Percentiles rank a stretch among this genome's conserved stretches.
These are phyloP conservation scores for Sporothrix variecibatus DNA, from an alignment of 2,329 filamentous ascomycete genomes.

Conservation along the genomic window DNA sequence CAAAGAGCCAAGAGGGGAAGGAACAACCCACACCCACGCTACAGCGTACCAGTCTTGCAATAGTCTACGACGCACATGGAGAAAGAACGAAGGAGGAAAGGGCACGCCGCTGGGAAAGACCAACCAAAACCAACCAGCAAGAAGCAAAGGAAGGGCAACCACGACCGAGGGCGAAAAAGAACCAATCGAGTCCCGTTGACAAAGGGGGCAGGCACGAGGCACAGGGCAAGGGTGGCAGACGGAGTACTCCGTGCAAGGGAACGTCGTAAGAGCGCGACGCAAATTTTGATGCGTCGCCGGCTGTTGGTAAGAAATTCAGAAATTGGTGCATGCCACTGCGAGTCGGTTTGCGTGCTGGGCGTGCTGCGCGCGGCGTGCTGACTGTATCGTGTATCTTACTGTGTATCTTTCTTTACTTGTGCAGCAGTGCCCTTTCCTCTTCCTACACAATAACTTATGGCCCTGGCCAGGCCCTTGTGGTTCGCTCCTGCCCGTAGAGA, in stretches of 20 bases:
- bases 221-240: background rate
- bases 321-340: background rate
- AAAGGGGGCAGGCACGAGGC: conserved; percentile 6
- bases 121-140: background rate
- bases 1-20: conserved; percentile 24
- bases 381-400: background rate
- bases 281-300: background rate
- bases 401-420: background rate
- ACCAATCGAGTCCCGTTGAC: background rate
- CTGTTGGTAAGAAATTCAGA: background rate
- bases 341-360: background rate
- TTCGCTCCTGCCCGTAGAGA: conserved; percentile 14
- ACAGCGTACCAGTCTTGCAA: conserved; percentile 13
- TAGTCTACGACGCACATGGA: background rate
- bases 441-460: background rate
- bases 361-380: conserved; percentile 1
- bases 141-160: background rate
- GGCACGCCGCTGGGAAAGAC: background rate
- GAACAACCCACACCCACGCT: conserved; percentile 26
- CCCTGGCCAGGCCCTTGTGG: background rate
- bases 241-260: conserved; percentile 10
- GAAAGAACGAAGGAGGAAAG: conserved; percentile 7
- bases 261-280: background rate
- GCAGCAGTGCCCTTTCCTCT: background rate
- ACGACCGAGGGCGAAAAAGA: background rate